Conservation (phyloP, 1,284 basidiomycete genomes). For the Papiliotrema fonsecae region DNA sequence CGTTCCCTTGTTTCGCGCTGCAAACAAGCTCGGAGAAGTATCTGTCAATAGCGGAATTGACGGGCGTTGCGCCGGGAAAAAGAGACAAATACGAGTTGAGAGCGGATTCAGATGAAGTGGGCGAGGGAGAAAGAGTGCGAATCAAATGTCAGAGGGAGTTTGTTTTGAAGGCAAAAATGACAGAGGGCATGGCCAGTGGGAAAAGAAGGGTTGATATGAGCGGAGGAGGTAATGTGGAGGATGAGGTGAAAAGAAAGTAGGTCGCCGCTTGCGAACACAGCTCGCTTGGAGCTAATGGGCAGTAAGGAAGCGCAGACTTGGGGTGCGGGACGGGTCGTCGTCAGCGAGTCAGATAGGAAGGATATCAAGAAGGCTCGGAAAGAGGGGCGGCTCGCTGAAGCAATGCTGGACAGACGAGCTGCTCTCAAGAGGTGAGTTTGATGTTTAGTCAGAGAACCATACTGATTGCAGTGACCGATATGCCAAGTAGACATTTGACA, state of each 20-base stretch:
- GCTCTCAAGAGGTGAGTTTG: conserved; percentile 79
- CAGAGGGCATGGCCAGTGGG: conserved; percentile 62
- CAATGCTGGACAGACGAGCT: conserved; percentile 76
- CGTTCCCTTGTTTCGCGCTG: conserved; percentile 29
- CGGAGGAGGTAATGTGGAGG: conserved; percentile 49
- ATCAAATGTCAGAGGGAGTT: conserved; percentile 87
- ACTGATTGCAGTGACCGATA: conserved; percentile 34
- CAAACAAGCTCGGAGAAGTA: conserved; percentile 35
- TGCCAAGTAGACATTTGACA: conserved; percentile 25
- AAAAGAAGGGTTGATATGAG: conserved; percentile 57
- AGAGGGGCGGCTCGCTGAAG: conserved; percentile 82
- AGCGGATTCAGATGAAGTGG: conserved; percentile 74
- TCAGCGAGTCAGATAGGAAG: conserved; percentile 53
- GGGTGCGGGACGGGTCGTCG: conserved; percentile 72
- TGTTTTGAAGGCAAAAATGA: conserved; percentile 77
- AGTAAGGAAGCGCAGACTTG: conserved; percentile 79
- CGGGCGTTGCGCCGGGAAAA: conserved; percentile 9
- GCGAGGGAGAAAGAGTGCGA: conserved; percentile 74
- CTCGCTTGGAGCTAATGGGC: background rate
- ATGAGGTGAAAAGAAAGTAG: conserved; percentile 48
- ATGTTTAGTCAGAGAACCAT: background rate
- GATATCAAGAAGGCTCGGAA: conserved; percentile 77
- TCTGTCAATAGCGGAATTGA: conserved; percentile 26
- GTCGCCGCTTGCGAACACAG: conserved; percentile 13
- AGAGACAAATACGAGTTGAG: conserved; percentile 59